These are phyloP conservation scores for Fusarium gaditjirri DNA, from an alignment of 2,329 filamentous ascomycete genomes.

Conservation along the genomic window DNA sequence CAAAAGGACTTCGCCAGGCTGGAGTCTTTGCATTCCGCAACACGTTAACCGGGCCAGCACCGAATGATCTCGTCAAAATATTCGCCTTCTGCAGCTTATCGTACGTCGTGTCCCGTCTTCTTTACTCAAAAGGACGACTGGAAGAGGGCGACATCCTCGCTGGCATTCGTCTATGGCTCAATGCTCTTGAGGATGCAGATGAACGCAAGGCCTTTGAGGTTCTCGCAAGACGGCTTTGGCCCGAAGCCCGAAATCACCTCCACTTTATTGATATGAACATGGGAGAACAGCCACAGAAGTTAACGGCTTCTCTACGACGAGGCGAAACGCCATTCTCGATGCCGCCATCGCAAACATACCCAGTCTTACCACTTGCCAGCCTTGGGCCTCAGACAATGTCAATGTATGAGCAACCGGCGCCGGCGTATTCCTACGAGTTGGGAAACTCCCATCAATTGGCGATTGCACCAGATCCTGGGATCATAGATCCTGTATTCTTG, in stretches of 20 bases:
- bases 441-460: not conserved
- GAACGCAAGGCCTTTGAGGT: constrained; percentile 22
- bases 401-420: accelerated
- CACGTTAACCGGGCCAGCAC: constrained; percentile 2
- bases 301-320: not conserved
- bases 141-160: constrained; percentile 7
- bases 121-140: not conserved
- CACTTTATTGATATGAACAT: not conserved
- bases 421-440: accelerated
- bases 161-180: constrained; percentile 26
- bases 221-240: constrained; percentile 25
- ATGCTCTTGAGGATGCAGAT: constrained; percentile 2
- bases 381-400: accelerated
- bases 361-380: accelerated
- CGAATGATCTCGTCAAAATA: constrained; percentile 6
- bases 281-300: not conserved
- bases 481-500: accelerated
- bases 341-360: accelerated
- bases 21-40: constrained; percentile 35
- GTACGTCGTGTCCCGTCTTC: constrained; percentile 25
- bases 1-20: constrained; percentile 19
- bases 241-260: constrained; percentile 18
- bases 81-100: constrained; percentile 39
- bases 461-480: accelerated
- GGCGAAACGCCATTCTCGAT: accelerated